Percentiles rank a stretch among this genome's conserved stretches.
phyloP scores from a whole-genome alignment of 352 stramenopile species.

The Thalassiosira mediterranea region DNA sequence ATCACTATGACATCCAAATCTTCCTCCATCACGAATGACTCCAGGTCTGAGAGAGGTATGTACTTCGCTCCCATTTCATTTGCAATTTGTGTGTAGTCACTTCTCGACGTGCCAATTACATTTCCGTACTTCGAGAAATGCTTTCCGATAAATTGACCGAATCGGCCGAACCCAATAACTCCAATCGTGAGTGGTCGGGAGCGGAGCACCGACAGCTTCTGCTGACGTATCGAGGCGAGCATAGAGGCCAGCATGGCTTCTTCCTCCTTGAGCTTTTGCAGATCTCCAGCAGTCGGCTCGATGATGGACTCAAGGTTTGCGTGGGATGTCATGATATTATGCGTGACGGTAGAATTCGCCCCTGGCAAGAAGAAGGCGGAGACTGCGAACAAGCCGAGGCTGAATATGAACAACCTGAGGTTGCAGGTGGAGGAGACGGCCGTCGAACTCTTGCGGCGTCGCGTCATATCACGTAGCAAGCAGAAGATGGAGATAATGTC shows the following conservation, averaged over 20 bases:
- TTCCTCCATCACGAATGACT: slow-evolving; percentile 88
- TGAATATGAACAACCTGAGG: slow-evolving; percentile 28
- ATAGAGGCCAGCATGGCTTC: slow-evolving; percentile 71
- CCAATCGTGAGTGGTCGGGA: slow-evolving; percentile 90
- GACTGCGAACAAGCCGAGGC: slow-evolving; percentile 15
- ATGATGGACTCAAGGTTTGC: too few relatives aligned
- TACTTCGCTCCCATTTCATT: slow-evolving; percentile 82
- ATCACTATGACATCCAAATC: slow-evolving; percentile 93
- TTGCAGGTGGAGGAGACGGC: slow-evolving; percentile 12
- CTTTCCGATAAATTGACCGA: slow-evolving; percentile 97
- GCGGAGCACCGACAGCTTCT: slow-evolving; percentile 78
- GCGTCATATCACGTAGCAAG: slow-evolving; percentile 7
- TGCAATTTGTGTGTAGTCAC: slow-evolving; percentile 86
- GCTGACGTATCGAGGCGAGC: slow-evolving; percentile 66
- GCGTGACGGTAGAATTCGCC: slow-evolving; percentile 18
- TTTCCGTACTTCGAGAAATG: slow-evolving; percentile 93
- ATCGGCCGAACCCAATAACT: slow-evolving; percentile 96
- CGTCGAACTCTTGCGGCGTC: slow-evolving; percentile 3
- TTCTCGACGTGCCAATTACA: slow-evolving; percentile 85
- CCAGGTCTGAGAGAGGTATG: slow-evolving; percentile 85
- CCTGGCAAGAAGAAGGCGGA: slow-evolving; percentile 33
- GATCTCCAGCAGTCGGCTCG: slow-evolving; percentile 67
- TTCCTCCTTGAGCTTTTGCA: slow-evolving; percentile 81
- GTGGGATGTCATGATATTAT: neutral
- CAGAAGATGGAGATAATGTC: neutral